Evolutionary conservation across 257 asterid species (phyloP).

Genomic region (Ilex aquifolium): DNA sequence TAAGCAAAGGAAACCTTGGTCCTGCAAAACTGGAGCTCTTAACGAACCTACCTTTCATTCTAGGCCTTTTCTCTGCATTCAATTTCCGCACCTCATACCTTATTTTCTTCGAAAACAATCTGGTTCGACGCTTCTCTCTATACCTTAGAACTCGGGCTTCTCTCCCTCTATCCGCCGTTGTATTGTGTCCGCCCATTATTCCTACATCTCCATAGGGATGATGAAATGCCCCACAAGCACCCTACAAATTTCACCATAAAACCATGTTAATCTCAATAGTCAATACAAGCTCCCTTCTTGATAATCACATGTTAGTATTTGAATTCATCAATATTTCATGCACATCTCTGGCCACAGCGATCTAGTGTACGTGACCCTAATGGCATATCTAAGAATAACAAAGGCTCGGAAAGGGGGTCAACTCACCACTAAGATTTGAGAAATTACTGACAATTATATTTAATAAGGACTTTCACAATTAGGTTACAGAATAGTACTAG

Average conservation of each 20-base stretch:
- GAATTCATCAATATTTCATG: too few relatives aligned
- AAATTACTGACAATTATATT: too few relatives aligned
- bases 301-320: too few relatives aligned
- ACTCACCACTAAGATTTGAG: too few relatives aligned
- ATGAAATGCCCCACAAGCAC: constrained; percentile 36
- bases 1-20: constrained; percentile 28
- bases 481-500: too few relatives aligned
- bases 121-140: constrained; percentile 73
- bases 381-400: too few relatives aligned
- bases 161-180: constrained; percentile 50
- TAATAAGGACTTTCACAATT: too few relatives aligned
- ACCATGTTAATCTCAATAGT: too few relatives aligned
- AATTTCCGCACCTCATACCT: constrained; percentile 86
- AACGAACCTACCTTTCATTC: constrained; percentile 93
- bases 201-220: constrained; percentile 38
- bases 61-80: constrained; percentile 92
- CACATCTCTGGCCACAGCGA: too few relatives aligned
- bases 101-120: constrained; percentile 86
- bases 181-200: constrained; percentile 23
- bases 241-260: constrained; percentile 28
- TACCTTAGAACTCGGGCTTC: constrained; percentile 82
- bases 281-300: too few relatives aligned
- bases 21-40: constrained; percentile 59
- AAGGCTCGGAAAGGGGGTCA: too few relatives aligned
- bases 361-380: too few relatives aligned